Evolutionary conservation across 495 filamentous ascomycete species (phyloP).

Genomic region (Penicillium verhagenii): DNA sequence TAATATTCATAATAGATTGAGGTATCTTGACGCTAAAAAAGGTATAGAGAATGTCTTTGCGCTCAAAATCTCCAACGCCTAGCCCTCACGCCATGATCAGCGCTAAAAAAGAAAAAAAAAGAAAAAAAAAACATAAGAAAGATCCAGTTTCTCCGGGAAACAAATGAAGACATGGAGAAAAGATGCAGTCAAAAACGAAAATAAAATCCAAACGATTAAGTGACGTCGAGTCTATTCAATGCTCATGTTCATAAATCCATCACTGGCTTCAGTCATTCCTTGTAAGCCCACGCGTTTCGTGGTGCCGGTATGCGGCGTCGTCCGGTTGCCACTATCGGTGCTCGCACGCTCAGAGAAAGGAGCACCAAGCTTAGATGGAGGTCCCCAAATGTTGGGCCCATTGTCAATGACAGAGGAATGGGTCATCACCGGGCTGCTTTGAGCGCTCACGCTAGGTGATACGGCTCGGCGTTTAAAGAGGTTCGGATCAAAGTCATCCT

Average conservation of each 20-base stretch:
- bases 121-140: background rate
- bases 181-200: background rate
- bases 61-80: slow-evolving; percentile 10
- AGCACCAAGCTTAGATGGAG: slow-evolving; percentile 56
- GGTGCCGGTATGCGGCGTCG: slow-evolving; percentile 37
- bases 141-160: background rate
- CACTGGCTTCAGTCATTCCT: slow-evolving; percentile 93
- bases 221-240: slow-evolving; percentile 58
- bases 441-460: slow-evolving; percentile 85
- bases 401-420: slow-evolving; percentile 74
- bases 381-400: slow-evolving; percentile 66
- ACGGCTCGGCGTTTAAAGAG: slow-evolving; percentile 93
- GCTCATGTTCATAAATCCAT: slow-evolving; percentile 97
- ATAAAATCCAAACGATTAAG: background rate
- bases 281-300: slow-evolving; percentile 81
- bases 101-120: slow-evolving; percentile 1
- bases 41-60: slow-evolving; percentile 7
- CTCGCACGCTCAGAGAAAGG: slow-evolving; percentile 51
- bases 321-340: slow-evolving; percentile 41
- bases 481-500: slow-evolving; percentile 87
- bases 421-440: slow-evolving; percentile 81
- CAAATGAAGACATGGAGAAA: background rate
- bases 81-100: slow-evolving; percentile 7
- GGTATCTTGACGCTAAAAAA: slow-evolving; percentile 12
- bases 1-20: slow-evolving; percentile 1